A percentile compares a stretch with the other conserved stretches of the same genome.
Conservation (phyloP, 495 filamentous ascomycete species). For the Barbatosphaeria neglecta region DNA sequence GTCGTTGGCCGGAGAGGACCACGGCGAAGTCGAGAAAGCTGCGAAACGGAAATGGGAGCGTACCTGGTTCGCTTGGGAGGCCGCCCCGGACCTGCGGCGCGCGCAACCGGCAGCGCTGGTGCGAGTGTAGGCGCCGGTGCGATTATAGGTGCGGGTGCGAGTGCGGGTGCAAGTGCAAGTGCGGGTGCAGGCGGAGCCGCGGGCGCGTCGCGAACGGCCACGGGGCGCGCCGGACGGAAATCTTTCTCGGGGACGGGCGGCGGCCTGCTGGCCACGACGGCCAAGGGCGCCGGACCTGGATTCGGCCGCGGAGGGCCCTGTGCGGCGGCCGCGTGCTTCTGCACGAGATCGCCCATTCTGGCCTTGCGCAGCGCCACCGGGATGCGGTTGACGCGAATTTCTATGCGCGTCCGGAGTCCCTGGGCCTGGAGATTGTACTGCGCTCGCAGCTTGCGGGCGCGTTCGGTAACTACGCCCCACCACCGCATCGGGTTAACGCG, state of each 20-base stretch:
- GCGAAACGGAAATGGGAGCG: slow-evolving; percentile 9
- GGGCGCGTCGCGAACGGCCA: not conserved
- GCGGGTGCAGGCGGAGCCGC: not conserved
- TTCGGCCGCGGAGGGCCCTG: slow-evolving; percentile 13
- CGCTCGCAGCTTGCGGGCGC: slow-evolving; percentile 78
- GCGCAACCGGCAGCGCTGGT: not conserved
- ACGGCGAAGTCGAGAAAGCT: slow-evolving; percentile 6
- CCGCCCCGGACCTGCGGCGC: slow-evolving; percentile 12
- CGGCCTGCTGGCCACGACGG: slow-evolving; percentile 5
- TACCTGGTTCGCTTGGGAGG: slow-evolving; percentile 55
- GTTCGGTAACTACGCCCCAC: slow-evolving; percentile 63
- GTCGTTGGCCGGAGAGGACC: not conserved
- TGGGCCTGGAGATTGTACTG: slow-evolving; percentile 83
- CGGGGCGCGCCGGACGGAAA: not conserved
- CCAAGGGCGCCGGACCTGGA: not conserved
- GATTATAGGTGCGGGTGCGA: not conserved
- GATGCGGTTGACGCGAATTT: slow-evolving; percentile 91
- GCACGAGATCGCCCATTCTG: slow-evolving; percentile 73
- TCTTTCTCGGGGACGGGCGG: slow-evolving; percentile 25
- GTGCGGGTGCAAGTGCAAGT: not conserved
- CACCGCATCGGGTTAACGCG: too few species aligned
- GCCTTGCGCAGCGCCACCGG: slow-evolving; percentile 65
- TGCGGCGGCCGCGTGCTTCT: slow-evolving; percentile 22
- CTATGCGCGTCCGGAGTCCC: slow-evolving; percentile 72
- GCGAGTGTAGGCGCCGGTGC: too few species aligned